Evolutionary conservation across 2,329 filamentous ascomycete genomes (phyloP).

Genomic region (Cladosporium colombiae): DNA sequence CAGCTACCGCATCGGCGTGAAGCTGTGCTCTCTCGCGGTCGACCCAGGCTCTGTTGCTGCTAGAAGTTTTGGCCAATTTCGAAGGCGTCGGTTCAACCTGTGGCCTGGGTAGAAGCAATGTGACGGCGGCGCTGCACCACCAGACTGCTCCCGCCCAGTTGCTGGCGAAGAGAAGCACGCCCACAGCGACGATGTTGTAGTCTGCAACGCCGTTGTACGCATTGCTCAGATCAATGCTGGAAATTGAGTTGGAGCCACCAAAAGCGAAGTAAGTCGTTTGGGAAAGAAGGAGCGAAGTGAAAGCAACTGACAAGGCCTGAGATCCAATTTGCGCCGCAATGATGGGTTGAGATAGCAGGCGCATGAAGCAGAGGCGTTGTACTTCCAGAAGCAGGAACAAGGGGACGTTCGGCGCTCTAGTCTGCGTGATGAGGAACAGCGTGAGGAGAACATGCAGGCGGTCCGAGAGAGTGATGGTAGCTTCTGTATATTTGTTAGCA

Average conservation of each 20-base stretch:
- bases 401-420: conserved; percentile 79
- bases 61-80: background rate
- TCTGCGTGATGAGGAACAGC: conserved; percentile 83
- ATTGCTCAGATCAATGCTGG: conserved; percentile 89
- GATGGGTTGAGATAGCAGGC: background rate
- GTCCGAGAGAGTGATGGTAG: conserved; percentile 30
- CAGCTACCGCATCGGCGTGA: conserved; percentile 26
- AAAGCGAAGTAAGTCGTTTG: conserved; percentile 83
- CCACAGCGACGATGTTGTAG: conserved; percentile 81
- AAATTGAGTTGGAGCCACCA: conserved; percentile 91
- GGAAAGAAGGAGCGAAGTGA: conserved; percentile 73
- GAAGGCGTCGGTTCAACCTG: background rate
- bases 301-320: conserved; percentile 48
- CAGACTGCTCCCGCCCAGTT: conserved; percentile 93
- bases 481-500: background rate
- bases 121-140: conserved; percentile 68
- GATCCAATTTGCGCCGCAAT: background rate
- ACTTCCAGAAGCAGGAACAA: conserved; percentile 75
- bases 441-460: conserved; percentile 66
- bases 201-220: conserved; percentile 88
- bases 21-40: conserved; percentile 33
- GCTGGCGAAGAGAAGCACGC: conserved; percentile 76
- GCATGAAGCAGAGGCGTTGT: conserved; percentile 41
- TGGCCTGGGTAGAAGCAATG: conserved; percentile 23
- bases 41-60: conserved; percentile 29